phyloP scores from a whole-genome alignment of 768 basidiomycete genomes.

The Butyriboletus loyo region DNA sequence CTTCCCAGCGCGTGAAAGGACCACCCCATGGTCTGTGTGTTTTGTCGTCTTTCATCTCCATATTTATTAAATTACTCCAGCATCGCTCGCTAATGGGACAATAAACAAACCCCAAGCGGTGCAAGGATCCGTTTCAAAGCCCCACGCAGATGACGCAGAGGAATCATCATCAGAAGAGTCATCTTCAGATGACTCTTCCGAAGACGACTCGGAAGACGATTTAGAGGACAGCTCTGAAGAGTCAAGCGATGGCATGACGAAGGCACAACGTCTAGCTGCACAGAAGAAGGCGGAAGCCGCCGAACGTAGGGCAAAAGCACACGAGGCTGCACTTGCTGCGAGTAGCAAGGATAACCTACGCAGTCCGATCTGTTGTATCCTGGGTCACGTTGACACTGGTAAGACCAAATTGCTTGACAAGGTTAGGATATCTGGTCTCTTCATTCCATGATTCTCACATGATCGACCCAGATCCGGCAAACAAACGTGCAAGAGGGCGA shows the following conservation, averaged over 20 bases:
- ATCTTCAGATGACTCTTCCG: conserved; percentile 43
- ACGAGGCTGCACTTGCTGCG: conserved; percentile 81
- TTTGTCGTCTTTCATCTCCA: background rate
- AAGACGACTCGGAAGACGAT: conserved; percentile 50
- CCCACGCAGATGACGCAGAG: conserved; percentile 26
- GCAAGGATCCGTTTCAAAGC: conserved; percentile 27
- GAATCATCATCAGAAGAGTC: conserved; percentile 33
- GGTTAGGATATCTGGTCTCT: conserved; percentile 41
- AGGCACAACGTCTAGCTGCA: conserved; percentile 60
- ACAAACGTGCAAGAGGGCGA: conserved; percentile 99
- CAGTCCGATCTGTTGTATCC: conserved; percentile 96
- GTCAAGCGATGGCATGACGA: conserved; percentile 66
- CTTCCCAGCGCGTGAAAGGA: background rate
- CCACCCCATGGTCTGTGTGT: conserved; percentile 12
- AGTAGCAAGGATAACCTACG: conserved; percentile 87
- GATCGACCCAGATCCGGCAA: conserved; percentile 80
- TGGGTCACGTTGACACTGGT: conserved; percentile 99
- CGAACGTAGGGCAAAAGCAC: conserved; percentile 71
- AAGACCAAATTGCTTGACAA: conserved; percentile 98
- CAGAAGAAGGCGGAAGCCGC: conserved; percentile 84
- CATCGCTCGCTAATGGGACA: conserved; percentile 6
- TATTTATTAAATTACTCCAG: background rate
- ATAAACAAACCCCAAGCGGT: conserved; percentile 19
- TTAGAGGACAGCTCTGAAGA: conserved; percentile 39
- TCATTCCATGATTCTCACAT: conserved; percentile 1